A percentile compares a stretch with the other conserved stretches of the same genome.
phyloP scores from a whole-genome alignment of 805 yeast species.

The Suhomyces canberraensis region DNA sequence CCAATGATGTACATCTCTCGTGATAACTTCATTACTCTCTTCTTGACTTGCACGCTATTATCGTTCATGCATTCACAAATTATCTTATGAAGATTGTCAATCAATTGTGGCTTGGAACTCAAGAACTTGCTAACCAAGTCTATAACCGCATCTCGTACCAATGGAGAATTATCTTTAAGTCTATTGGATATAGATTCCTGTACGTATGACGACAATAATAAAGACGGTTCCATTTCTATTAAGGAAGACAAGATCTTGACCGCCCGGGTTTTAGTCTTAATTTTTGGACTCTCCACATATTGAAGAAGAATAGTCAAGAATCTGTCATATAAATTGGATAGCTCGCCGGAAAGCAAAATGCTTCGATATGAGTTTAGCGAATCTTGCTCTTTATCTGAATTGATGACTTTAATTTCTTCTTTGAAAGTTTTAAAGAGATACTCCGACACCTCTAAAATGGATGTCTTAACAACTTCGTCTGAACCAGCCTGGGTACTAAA shows the following conservation, averaged over 20 bases:
- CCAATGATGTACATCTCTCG: slow-evolving; percentile 42
- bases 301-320: slow-evolving; percentile 48
- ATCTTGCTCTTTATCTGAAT: slow-evolving; percentile 11
- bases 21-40: slow-evolving; percentile 54
- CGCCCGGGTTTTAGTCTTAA: slow-evolving; percentile 49
- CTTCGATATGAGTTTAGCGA: slow-evolving; percentile 16
- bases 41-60: slow-evolving; percentile 62
- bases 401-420: neutral
- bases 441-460: too few relatives aligned
- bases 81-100: slow-evolving; percentile 47
- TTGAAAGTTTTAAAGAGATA: neutral
- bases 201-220: slow-evolving; percentile 50
- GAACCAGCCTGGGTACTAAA: neutral
- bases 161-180: slow-evolving; percentile 60
- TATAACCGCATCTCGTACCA: slow-evolving; percentile 73
- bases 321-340: slow-evolving; percentile 45
- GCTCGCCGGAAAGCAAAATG: slow-evolving; percentile 26
- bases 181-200: slow-evolving; percentile 50
- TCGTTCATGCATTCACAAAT: slow-evolving; percentile 53
- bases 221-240: slow-evolving; percentile 48
- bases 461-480: too few relatives aligned
- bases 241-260: slow-evolving; percentile 59
- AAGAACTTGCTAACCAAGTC: slow-evolving; percentile 58
- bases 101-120: slow-evolving; percentile 39
- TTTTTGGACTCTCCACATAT: slow-evolving; percentile 27